Base-by-base conservation (phyloP, 192 early-diverging fungal species). In the Kappamyces sp. region DNA sequence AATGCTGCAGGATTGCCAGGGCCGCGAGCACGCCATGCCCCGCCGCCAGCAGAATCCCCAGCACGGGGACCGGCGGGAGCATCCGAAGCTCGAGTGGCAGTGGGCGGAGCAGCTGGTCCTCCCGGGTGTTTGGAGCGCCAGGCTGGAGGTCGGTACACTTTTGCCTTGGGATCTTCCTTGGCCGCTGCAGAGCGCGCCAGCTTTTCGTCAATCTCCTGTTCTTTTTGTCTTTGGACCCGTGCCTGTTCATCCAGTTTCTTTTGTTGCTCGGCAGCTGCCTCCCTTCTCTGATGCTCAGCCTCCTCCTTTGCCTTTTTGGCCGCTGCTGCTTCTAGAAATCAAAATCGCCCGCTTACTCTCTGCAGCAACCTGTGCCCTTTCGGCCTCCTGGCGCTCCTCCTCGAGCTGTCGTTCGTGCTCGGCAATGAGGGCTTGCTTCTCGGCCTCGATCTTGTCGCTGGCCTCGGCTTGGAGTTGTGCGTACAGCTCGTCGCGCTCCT, bases 341-440 rank as follows among this genome's bases (percentile, higher is more conserved):
- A 54, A n/a, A 43, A 15, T 35, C 40, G 12, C n/a, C 54, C 58
- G 60, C 39, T 75, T 48, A 59, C 58, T 45, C 39, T 59, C 58
- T 5, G 58, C 58, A 7, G 42, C 58, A 33, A 59, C 45, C 39
- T 43, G 2, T 3, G 58, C 58, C 12, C 15, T 33, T 59, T 48
- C 58, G 1, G 29, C 70, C 8, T 46, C 40, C 8, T 62, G 66
- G 30, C 53, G 46, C n/a, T 60, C 38, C 30, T 72, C 72, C 34
- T 62, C 50, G 51, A 54, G 57, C 51, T 50, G 54, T n/a, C 33
- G 45, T 9, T 46, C 31, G 65, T 76, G 75, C 49, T 82, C 63
- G 45, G 79, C 78, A 49, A 88, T 79, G 46, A 90, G 77, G 29
- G 74, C 69, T 43, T 76, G 73, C 75, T 91, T 90, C 43, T 85